These are phyloP conservation scores for Xylaria bambusicola DNA, from an alignment of 495 filamentous ascomycete genomes.

Conservation along the genomic window DNA sequence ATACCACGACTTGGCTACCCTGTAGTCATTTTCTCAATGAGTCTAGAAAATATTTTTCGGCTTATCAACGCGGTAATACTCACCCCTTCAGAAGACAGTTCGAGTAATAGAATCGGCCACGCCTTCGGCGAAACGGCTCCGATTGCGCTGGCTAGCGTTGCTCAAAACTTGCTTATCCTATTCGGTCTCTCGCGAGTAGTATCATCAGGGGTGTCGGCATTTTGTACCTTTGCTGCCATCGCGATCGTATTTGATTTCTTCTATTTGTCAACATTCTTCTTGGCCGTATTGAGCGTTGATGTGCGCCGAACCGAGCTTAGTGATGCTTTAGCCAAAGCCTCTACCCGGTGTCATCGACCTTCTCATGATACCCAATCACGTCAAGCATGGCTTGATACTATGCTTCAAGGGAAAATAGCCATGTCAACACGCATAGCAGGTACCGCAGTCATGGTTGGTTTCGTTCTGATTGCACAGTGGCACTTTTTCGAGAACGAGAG, in stretches of 20 bases:
- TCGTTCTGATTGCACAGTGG: slow-evolving; percentile 62
- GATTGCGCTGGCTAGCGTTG: slow-evolving; percentile 59
- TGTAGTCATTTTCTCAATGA: slow-evolving; percentile 68
- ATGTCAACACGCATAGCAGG: slow-evolving; percentile 61
- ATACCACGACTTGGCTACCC: slow-evolving; percentile 66
- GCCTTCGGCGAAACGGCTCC: slow-evolving; percentile 70
- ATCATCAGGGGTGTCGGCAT: slow-evolving; percentile 62
- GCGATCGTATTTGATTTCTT: slow-evolving; percentile 70
- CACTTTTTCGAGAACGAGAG: slow-evolving; percentile 66
- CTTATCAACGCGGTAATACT: slow-evolving; percentile 70
- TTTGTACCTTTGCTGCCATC: slow-evolving; percentile 69
- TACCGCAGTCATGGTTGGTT: slow-evolving; percentile 61
- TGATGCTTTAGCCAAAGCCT: slow-evolving; percentile 49
- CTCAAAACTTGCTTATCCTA: slow-evolving; percentile 62
- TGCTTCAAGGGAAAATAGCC: slow-evolving; percentile 52
- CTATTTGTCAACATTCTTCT: slow-evolving; percentile 70
- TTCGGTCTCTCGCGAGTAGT: slow-evolving; percentile 58
- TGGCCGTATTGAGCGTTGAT: slow-evolving; percentile 72
- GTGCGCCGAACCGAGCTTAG: slow-evolving; percentile 67
- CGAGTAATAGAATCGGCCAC: slow-evolving; percentile 60
- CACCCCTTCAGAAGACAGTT: slow-evolving; percentile 62
- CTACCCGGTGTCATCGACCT: slow-evolving; percentile 36
- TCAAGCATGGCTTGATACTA: slow-evolving; percentile 50
- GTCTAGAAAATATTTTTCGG: slow-evolving; percentile 71
- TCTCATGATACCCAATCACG: slow-evolving; percentile 24